Evolutionary conservation across 148 eudicot genomes (phyloP).

Genomic region (Rhododendron henanense): DNA sequence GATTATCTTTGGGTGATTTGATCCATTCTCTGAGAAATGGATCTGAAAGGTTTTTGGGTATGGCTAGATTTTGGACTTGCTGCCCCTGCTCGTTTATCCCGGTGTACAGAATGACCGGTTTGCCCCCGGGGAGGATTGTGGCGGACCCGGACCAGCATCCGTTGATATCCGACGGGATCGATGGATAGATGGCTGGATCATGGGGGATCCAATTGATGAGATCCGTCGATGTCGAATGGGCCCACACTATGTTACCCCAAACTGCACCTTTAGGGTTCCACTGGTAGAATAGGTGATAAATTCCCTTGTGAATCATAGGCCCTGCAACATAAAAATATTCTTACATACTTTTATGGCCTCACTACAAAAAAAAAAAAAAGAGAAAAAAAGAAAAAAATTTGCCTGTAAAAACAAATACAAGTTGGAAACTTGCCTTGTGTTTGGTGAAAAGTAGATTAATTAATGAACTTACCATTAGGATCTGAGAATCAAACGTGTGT

Average conservation of each 20-base stretch:
- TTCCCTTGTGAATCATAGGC: constrained; percentile 65
- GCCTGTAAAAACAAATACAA: not conserved
- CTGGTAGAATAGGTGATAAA: constrained; percentile 77
- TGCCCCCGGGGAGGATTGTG: constrained; percentile 45
- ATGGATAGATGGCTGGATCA: constrained; percentile 37
- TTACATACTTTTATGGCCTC: not conserved
- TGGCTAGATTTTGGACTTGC: constrained; percentile 66
- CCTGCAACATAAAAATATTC: constrained; percentile 26
- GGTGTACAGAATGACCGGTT: constrained; percentile 59
- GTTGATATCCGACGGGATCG: constrained; percentile 34
- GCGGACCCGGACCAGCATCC: constrained; percentile 76
- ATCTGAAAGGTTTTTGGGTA: constrained; percentile 52
- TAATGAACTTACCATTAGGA: constrained; percentile 62
- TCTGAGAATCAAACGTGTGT: constrained; percentile 28
- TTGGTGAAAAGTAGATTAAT: not conserved
- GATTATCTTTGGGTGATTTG: constrained; percentile 27
- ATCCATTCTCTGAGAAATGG: constrained; percentile 64
- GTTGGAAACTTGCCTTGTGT: not conserved
- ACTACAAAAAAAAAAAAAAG: too few relatives aligned
- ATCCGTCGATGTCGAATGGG: constrained; percentile 62
- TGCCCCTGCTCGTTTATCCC: constrained; percentile 33
- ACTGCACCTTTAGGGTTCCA: constrained; percentile 52
- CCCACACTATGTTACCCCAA: constrained; percentile 71
- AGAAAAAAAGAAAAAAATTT: too few relatives aligned
- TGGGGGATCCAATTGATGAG: constrained; percentile 71